Evolutionary conservation across 2,329 filamentous ascomycete species (phyloP).

Genomic region (Trichophyton schoenleinii): DNA sequence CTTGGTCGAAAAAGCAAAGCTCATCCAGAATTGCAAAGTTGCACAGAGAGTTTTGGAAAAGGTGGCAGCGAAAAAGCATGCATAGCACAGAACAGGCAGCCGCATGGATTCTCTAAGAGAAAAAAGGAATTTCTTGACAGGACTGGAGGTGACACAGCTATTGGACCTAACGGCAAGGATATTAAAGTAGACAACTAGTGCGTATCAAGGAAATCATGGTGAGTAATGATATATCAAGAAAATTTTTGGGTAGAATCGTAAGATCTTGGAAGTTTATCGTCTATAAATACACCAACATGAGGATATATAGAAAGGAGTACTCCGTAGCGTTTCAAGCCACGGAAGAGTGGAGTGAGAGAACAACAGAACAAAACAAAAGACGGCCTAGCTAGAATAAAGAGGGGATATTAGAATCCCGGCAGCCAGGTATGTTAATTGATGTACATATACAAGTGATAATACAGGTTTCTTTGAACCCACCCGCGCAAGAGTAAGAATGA

Average conservation of each 20-base stretch:
- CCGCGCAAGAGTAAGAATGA: too few species aligned
- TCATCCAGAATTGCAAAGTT: background rate
- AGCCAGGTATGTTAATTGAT: background rate
- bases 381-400: background rate
- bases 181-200: background rate
- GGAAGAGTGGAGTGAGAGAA: background rate
- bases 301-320: background rate
- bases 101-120: background rate
- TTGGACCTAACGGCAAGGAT: background rate
- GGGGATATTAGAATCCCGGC: background rate
- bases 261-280: background rate
- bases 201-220: background rate
- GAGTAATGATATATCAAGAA: background rate
- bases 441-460: constrained; percentile 1
- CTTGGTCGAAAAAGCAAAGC: background rate
- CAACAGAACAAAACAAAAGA: background rate
- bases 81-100: background rate
- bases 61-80: background rate
- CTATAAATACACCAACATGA: background rate
- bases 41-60: background rate
- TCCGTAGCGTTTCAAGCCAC: background rate
- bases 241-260: background rate
- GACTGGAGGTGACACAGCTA: background rate
- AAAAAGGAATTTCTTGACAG: background rate
- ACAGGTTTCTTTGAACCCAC: background rate